A percentile compares a stretch with the other conserved stretches of the same genome.
Evolutionary conservation across 768 basidiomycete species (phyloP).

Genomic region (Neoboletus magnificus): DNA sequence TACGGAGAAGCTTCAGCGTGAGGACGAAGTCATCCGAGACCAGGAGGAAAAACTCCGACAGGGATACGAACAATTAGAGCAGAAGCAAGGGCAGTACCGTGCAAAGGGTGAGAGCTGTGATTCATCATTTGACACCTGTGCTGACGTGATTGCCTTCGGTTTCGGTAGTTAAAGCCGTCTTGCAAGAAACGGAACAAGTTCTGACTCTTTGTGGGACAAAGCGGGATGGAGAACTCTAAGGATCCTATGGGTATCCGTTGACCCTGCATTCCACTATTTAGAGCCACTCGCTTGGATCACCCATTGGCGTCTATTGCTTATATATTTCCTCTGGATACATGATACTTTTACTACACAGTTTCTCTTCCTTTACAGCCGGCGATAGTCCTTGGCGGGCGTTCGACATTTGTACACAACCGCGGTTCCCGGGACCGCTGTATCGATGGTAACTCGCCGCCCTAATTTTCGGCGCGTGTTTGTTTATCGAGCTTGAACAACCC

Average conservation of each 20-base stretch:
- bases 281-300: not conserved
- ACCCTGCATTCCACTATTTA: not conserved
- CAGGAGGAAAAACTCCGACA: conserved; percentile 40
- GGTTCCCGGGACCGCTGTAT: not conserved
- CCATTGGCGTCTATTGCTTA: not conserved
- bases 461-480: no score
- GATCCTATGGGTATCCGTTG: not conserved
- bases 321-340: not conserved
- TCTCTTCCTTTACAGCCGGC: not conserved
- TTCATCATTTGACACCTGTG: not conserved
- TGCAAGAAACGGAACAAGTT: conserved; percentile 46
- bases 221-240: conserved; percentile 30
- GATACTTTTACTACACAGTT: not conserved
- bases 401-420: not conserved
- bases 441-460: not conserved
- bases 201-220: conserved; percentile 44
- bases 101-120: conserved; percentile 34
- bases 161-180: conserved; percentile 36
- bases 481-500: not conserved
- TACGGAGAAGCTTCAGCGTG: conserved; percentile 39
- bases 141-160: conserved; percentile 7
- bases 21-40: conserved; percentile 39
- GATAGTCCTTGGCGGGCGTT: not conserved
- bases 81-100: conserved; percentile 40
- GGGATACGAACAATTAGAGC: conserved; percentile 39